These are phyloP conservation scores for Alternaria sp. DNA, from an alignment of 2,329 filamentous ascomycete species.

Conservation along the genomic window DNA sequence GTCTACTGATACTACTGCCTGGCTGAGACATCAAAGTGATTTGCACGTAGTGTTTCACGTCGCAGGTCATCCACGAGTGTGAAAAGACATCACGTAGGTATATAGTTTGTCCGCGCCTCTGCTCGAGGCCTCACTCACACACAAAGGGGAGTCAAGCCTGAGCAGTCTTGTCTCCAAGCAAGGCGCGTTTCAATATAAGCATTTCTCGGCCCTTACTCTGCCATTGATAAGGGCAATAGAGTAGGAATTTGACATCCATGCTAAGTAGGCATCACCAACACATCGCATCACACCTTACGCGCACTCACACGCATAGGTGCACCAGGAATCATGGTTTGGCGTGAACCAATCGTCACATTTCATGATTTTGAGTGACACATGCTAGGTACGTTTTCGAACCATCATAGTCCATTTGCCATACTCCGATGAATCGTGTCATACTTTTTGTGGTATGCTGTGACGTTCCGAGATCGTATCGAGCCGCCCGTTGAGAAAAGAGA, in stretches of 20 bases:
- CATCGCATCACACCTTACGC: conserved; percentile 7
- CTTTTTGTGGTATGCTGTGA: conserved; percentile 40
- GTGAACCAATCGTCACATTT: conserved; percentile 51
- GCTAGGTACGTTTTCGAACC: conserved; percentile 43
- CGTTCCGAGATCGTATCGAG: conserved; percentile 41
- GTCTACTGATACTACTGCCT: background rate
- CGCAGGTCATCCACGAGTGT: background rate
- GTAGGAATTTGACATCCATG: conserved; percentile 99
- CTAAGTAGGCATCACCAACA: conserved; percentile 56
- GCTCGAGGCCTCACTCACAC: conserved; percentile 32
- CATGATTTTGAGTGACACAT: conserved; percentile 48
- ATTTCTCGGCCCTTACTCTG: conserved; percentile 99
- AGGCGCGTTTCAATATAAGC: conserved; percentile 64
- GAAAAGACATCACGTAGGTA: background rate
- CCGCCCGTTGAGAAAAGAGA: conserved; percentile 46
- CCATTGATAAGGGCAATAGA: conserved; percentile 73
- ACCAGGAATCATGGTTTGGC: conserved; percentile 30
- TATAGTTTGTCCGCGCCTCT: conserved; percentile 39
- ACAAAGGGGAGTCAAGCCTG: conserved; percentile 27
- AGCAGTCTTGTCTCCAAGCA: conserved; percentile 48
- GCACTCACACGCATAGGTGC: conserved; percentile 9
- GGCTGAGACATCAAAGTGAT: background rate
- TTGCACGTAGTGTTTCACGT: background rate
- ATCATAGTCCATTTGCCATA: conserved; percentile 44
- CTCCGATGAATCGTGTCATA: conserved; percentile 46